Conservation (phyloP, 441 rosid genomes). For the Omphalea diandra region DNA sequence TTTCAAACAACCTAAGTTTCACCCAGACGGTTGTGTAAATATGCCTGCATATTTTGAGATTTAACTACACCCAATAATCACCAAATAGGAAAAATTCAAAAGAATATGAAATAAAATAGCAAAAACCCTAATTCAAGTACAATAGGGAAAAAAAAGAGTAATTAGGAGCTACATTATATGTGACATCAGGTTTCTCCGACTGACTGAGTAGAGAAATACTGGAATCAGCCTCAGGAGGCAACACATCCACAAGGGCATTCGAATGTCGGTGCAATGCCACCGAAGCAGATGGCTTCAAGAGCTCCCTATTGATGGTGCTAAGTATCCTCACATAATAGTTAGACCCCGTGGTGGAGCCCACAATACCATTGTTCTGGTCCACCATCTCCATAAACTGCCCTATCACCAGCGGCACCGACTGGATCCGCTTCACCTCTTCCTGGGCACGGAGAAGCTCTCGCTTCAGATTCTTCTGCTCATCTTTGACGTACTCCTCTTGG, state of each 20-base stretch:
- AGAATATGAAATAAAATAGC: neutral
- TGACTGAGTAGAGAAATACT: slow-evolving; percentile 94
- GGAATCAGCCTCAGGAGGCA: slow-evolving; percentile 99
- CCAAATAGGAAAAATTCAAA: neutral
- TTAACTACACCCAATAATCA: neutral
- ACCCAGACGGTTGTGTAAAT: neutral
- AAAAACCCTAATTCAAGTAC: neutral
- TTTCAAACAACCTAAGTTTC: neutral
- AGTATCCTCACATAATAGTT: slow-evolving; percentile 93
- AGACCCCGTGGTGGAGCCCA: slow-evolving; percentile 94
- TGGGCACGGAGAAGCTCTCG: slow-evolving; percentile 87
- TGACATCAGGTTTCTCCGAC: slow-evolving; percentile 97
- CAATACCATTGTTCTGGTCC: slow-evolving; percentile 94
- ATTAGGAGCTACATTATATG: slow-evolving; percentile 70
- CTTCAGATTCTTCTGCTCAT: slow-evolving; percentile 92
- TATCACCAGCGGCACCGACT: slow-evolving; percentile 87
- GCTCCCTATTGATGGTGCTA: slow-evolving; percentile 90
- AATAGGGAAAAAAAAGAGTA: neutral
- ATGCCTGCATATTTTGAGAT: neutral
- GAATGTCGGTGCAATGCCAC: slow-evolving; percentile 98
- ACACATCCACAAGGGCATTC: slow-evolving; percentile 92
- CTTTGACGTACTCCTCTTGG: slow-evolving; percentile 94
- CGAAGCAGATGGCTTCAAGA: slow-evolving; percentile 92
- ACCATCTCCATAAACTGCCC: slow-evolving; percentile 99
- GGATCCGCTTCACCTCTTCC: slow-evolving; percentile 97